Base-by-base conservation (phyloP, 441 rosid genomes). In the Aquilaria agallochum region DNA sequence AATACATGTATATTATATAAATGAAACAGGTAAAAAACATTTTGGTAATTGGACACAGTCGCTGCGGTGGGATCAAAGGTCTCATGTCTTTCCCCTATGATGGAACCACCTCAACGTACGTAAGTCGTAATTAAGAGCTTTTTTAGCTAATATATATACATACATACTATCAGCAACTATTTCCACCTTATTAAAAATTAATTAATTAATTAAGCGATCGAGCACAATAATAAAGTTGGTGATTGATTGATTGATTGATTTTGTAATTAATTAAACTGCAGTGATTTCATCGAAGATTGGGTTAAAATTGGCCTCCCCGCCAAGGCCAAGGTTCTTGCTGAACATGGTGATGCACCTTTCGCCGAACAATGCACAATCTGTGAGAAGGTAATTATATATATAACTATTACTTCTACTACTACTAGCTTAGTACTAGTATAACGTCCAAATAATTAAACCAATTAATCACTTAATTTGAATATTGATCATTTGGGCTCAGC, bases 281-380 rank as follows among this genome's bases (percentile, higher is more conserved):
- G 99, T 64, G 97, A 95, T 56, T 95, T 95, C 83, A 95, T 95
- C 5, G 97, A 95, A 76, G 97, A 95, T 31, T 95, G 99, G 99
- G 99, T 95, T 30, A 86, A 85, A 64, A 72, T 91, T 56, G 69
- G 91, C 55, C 44, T 88, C 49, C 89, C 96, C 3, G 99, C 97
- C 58, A 95, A 80, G 84, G 13, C 72, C 48, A 91, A 89, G 82
- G 92, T 91, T 58, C 10, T 70, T 20, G 65, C 97, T 14, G 87
- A 76, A 36, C 64, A 74, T 50, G 75, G 78, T 13, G 65, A 56
- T 9, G 34, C 64, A 42, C 34, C 72, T 40, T 74, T 91, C 34
- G 74, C 66, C 27, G 90, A 73, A 0, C 95, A 82, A 58, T 89
- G 99, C 44, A 30, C 60, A 12, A 62, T 65, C 59, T 92, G 96